These are phyloP conservation scores for Drosera capensis DNA, from an alignment of 148 eudicot genomes.

Conservation along the genomic window DNA sequence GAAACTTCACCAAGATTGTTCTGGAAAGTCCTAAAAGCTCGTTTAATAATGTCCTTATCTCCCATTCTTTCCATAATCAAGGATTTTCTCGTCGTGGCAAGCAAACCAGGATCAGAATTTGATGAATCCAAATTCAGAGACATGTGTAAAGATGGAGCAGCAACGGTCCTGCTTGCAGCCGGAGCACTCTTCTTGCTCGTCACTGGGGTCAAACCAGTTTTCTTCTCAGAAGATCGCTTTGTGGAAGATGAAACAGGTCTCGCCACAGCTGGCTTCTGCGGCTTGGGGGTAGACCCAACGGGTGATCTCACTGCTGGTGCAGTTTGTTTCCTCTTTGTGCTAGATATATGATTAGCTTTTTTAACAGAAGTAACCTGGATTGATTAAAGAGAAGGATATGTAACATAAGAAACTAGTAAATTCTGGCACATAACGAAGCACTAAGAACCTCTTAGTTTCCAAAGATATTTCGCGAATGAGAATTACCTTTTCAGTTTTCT, in stretches of 20 bases:
- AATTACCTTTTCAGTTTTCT: conserved; percentile 37
- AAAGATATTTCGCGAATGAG: too few relatives aligned
- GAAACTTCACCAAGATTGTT: conserved; percentile 22
- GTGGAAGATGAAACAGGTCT: conserved; percentile 23
- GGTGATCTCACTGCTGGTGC: conserved; percentile 29
- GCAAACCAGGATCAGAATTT: conserved; percentile 22
- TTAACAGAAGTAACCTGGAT: conserved; percentile 27
- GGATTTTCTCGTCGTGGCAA: conserved; percentile 41
- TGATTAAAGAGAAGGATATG: background rate
- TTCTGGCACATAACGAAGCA: conserved; percentile 5
- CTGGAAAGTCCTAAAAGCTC: conserved; percentile 78
- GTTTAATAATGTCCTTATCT: conserved; percentile 84
- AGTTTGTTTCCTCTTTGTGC: conserved; percentile 29
- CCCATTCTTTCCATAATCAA: conserved; percentile 92
- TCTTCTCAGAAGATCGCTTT: conserved; percentile 27
- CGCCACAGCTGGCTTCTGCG: conserved; percentile 22
- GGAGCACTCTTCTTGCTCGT: conserved; percentile 22
- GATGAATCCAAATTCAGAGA: conserved; percentile 45
- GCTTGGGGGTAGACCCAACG: conserved; percentile 25
- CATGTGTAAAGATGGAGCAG: conserved; percentile 61
- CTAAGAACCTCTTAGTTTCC: too few relatives aligned
- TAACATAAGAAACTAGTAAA: background rate
- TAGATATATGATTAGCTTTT: conserved; percentile 17
- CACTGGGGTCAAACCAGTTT: conserved; percentile 18
- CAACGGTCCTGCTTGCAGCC: conserved; percentile 28